Base-by-base conservation (phyloP, 164 flowering plant species). In the Magnolia kwangsiensis region DNA sequence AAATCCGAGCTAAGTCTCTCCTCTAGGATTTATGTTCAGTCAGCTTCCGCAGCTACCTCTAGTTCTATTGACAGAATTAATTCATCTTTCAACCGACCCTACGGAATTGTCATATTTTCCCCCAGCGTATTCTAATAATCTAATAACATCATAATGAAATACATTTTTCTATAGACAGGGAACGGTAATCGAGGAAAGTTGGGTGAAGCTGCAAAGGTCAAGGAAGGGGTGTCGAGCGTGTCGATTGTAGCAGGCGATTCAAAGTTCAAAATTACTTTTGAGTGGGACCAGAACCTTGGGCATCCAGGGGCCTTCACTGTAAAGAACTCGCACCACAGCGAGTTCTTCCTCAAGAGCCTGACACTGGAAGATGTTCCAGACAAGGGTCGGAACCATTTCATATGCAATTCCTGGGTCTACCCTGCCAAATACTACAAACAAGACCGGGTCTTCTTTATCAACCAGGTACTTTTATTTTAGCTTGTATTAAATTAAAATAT, bases 331-430 rank as follows among this genome's bases (percentile, higher is more conserved):
- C 98, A 93, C 76, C 91, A 83, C 71, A 84, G 88, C 75, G 86
- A 92, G 82, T 84, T 93, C 72, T 92, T 81, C 80, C 95, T 93
- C 67, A 90, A 86, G 79, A 81, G 89, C 10, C 71, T 92, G 67
- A 90, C 91, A n/a, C 81, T 93, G 6, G 85, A 92, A 51, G 87
- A 87, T 63, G 86, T 93, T 74, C 95, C 92, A 0, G 90, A 88
- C 0, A 83, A 81, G 19, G 96, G 89, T 37, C 81, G 74, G 11
- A 20, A 91, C 65, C 90, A 89, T 75, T 93, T 91, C 71, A 83
- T 87, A 19, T 93, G 98, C 86, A 86, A 92, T 69, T 93, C 98
- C 55, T 93, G 98, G 98, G 90, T 93, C 59, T 93, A 89, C 76
- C 96, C 95, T 0, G 72, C 82, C 8, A 83, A 79, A 16, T 82